Base-by-base conservation (phyloP, 306 rosid genomes). In the Casuarina equisetifolia region DNA sequence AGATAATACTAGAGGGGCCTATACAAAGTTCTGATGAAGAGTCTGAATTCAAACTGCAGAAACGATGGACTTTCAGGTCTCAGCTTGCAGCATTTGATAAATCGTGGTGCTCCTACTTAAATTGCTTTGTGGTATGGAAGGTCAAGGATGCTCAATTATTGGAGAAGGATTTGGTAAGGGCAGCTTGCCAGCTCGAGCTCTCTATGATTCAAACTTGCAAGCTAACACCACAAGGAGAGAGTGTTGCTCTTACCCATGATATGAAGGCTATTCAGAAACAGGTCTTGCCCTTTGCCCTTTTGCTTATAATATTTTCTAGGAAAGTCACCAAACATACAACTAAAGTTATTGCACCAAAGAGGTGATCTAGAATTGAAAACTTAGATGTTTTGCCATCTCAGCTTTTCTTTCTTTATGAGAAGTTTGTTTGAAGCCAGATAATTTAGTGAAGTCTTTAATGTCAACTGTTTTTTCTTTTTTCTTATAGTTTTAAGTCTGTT, bases 151-250 rank as follows among this genome's bases (percentile, higher is more conserved):
- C 98, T 38, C 90, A 80, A 72, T 82, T 79, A 15, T 73, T 95
- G 80, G 98, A 92, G 83, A 93, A 86, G n/a, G 98, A 95, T 85
- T 84, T 95, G 82, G 97, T 95, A 80, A 89, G 92, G 86, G 97
- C 98, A 79, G 98, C 97, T 69, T 95, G 98, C 84, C 98, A 95
- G 74, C 88, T 95, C 73, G 98, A 95, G 83, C 89, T 93, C 74
- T 95, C 98, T 64, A 95, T 95, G 97, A 86, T 95, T 80, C 97
- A 92, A 77, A 92, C 93, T 51, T 95, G 98, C 89, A 92, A 89
- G 88, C 79, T 95, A 79, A 88, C 96, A 50, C 84, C 92, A 6
- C 89, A 82, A 77, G 91, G 97, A 73, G 84, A 79, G 74, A 82
- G 75, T 78, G 80, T 69, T 50, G 74, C 73, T 74, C 94, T 92